Base-by-base conservation (phyloP, 2,329 filamentous ascomycete genomes). In the Penicillium sp. region DNA sequence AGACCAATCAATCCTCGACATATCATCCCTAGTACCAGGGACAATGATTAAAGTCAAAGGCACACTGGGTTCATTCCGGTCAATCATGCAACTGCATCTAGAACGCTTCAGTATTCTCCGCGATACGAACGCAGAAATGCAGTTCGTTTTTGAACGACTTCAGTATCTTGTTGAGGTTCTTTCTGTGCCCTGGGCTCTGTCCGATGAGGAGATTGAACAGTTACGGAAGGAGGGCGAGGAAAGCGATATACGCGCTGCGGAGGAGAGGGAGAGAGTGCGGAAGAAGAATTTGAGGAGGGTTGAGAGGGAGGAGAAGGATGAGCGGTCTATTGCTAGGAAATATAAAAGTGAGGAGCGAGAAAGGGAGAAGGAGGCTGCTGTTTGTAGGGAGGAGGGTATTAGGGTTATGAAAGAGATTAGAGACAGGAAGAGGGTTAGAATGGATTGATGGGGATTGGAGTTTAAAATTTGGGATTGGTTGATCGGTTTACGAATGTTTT, bases 31-130 rank as follows among this genome's bases (percentile, higher is more conserved):
- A 13, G 70, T 76, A 1, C 68, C 82, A 0, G 84, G 84, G 4
- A 75, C 76, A 0, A 74, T 83, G 7, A 68, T 86, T 2, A 84
- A 84, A 57, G 74, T 81, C 4, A 86, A 87, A 63, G 83, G 84
- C 27, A 84, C 80, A 0, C 74, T 87, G 10, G 77, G 76, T 0
- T 73, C 69, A 11, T 86, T 83, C 63, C 78, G 83, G 5, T 70
- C 72, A 5, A 66, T 69, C 13, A 79, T 80, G 58, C 84, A 87
- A 63, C 58, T 87, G 9, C 74, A 82, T 16, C 69, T 86, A 26
- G 83, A 86, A 65, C 77, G 83, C 3, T 75, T 84, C 8, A 74
- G 70, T 39, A 55, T 79, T 0, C 68, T 87, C 1, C 67, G 68
- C 2, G 79, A 80, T 43, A 87, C 84, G 14, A 77, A 78, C 43